These are phyloP conservation scores for Tetrahymena elliotti DNA, from an alignment of 73 alveolate species.

Conservation along the genomic window DNA sequence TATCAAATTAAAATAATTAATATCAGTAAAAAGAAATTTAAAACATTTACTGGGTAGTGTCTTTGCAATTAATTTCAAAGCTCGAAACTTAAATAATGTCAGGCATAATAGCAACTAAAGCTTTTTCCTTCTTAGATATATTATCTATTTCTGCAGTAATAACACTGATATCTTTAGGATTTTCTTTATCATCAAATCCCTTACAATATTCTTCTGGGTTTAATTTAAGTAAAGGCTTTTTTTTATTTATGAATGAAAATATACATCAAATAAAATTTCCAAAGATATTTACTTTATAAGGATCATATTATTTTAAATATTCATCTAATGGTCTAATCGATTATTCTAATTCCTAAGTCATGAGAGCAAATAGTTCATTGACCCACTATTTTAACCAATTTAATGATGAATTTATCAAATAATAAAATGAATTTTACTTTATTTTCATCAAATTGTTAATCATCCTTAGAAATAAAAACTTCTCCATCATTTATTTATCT, in stretches of 20 bases:
- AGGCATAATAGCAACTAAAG: slow-evolving; percentile 77
- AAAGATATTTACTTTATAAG: slow-evolving; percentile 56
- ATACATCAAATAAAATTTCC: neutral
- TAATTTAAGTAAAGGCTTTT: slow-evolving; percentile 46
- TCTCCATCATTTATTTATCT: slow-evolving; percentile 83
- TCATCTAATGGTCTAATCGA: slow-evolving; percentile 88
- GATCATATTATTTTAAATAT: slow-evolving; percentile 77
- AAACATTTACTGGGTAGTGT: slow-evolving; percentile 80
- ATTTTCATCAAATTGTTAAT: slow-evolving; percentile 85
- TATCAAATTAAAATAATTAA: too few relatives aligned
- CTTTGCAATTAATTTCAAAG: slow-evolving; percentile 94
- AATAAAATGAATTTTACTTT: neutral
- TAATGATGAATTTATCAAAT: neutral
- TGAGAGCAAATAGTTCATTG: slow-evolving; percentile 76
- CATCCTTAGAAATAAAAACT: slow-evolving; percentile 70
- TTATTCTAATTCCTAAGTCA: slow-evolving; percentile 67
- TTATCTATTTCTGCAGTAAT: slow-evolving; percentile 80
- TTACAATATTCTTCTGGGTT: slow-evolving; percentile 87
- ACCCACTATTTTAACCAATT: slow-evolving; percentile 68
- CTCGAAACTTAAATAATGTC: slow-evolving; percentile 84
- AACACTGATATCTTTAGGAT: slow-evolving; percentile 72
- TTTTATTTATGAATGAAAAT: neutral
- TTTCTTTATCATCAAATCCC: slow-evolving; percentile 77
- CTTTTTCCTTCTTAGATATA: slow-evolving; percentile 77
- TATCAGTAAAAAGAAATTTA: too few relatives aligned